These are phyloP conservation scores for Coemansia sp. DNA, from an alignment of 371 early-diverging fungal species.

Conservation along the genomic window DNA sequence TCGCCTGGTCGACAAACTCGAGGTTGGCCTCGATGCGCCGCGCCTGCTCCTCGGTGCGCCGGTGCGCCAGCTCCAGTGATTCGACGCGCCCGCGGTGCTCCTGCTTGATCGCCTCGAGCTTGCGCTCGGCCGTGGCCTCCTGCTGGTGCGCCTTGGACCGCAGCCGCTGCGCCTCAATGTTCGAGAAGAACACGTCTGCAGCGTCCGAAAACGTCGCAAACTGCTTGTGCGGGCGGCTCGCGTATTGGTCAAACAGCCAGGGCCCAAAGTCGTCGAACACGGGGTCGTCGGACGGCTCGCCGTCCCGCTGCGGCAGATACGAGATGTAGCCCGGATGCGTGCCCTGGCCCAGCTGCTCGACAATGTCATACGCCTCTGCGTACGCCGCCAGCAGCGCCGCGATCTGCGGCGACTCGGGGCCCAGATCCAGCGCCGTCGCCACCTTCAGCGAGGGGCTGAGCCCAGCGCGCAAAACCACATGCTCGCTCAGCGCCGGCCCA, in stretches of 20 bases:
- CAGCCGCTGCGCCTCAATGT: slow-evolving; percentile 85
- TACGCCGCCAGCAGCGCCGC: slow-evolving; percentile 50
- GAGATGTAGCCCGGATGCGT: slow-evolving; percentile 52
- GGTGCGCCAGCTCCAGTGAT: slow-evolving; percentile 68
- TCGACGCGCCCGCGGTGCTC: slow-evolving; percentile 80
- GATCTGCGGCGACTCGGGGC: slow-evolving; percentile 36
- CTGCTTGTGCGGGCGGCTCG: slow-evolving; percentile 55
- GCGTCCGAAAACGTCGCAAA: slow-evolving; percentile 78
- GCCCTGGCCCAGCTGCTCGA: slow-evolving; percentile 27
- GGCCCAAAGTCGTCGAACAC: slow-evolving; percentile 90
- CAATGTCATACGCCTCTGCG: slow-evolving; percentile 50
- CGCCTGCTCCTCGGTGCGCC: slow-evolving; percentile 69
- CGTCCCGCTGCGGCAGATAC: slow-evolving; percentile 5
- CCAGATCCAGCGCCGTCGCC: slow-evolving; percentile 41
- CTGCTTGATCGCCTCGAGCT: slow-evolving; percentile 75
- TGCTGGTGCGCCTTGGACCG: slow-evolving; percentile 67
- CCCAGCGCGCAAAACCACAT: slow-evolving; percentile 70
- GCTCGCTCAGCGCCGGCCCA: slow-evolving; percentile 89
- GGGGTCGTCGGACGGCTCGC: slow-evolving; percentile 50
- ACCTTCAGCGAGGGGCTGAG: slow-evolving; percentile 65
- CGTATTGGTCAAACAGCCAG: slow-evolving; percentile 73
- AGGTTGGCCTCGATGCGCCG: slow-evolving; percentile 80
- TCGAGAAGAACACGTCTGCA: slow-evolving; percentile 90
- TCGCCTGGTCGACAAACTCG: slow-evolving; percentile 81
- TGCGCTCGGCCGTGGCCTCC: slow-evolving; percentile 78